A percentile compares a stretch with the other conserved stretches of the same genome.
Evolutionary conservation across 2,329 filamentous ascomycete genomes (phyloP).

Genomic region (Alternaria angustiovoidea): DNA sequence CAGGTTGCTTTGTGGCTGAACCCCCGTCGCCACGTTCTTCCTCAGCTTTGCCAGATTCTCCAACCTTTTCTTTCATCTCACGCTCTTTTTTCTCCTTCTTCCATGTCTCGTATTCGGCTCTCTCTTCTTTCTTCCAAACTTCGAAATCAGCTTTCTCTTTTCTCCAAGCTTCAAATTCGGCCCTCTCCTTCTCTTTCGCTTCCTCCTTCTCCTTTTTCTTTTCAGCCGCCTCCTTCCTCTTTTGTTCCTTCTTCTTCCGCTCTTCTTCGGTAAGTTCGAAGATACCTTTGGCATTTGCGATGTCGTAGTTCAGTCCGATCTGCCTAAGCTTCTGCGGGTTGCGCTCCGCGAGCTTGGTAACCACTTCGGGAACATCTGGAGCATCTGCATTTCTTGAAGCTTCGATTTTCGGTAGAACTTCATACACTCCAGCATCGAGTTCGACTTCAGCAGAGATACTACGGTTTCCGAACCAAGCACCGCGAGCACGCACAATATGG

Average conservation of each 20-base stretch:
- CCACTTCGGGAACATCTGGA: constrained; percentile 69
- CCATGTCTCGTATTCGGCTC: constrained; percentile 42
- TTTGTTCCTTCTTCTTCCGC: constrained; percentile 51
- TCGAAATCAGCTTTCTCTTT: constrained; percentile 38
- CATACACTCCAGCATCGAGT: constrained; percentile 76
- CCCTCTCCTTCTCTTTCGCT: constrained; percentile 43
- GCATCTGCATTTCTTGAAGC: constrained; percentile 62
- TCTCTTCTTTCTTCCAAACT: constrained; percentile 43
- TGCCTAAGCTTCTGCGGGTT: constrained; percentile 64
- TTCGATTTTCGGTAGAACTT: constrained; percentile 75
- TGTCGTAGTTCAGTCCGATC: constrained; percentile 73
- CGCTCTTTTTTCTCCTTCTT: constrained; percentile 35
- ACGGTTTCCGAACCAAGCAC: constrained; percentile 67
- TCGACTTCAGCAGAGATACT: constrained; percentile 79
- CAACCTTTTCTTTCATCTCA: constrained; percentile 24
- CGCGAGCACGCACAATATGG: constrained; percentile 62
- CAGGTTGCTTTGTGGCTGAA: neutral
- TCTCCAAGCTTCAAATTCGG: constrained; percentile 45
- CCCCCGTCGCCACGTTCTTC: neutral
- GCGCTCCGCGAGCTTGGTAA: constrained; percentile 52
- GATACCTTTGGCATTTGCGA: constrained; percentile 71
- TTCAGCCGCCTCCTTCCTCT: constrained; percentile 45
- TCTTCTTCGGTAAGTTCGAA: constrained; percentile 59
- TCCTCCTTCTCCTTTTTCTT: constrained; percentile 40
- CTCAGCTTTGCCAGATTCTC: constrained; percentile 12